A percentile compares a stretch with the other conserved stretches of the same genome.
Evolutionary conservation across 2,329 filamentous ascomycete genomes (phyloP).

Genomic region (Fusarium sororula): DNA sequence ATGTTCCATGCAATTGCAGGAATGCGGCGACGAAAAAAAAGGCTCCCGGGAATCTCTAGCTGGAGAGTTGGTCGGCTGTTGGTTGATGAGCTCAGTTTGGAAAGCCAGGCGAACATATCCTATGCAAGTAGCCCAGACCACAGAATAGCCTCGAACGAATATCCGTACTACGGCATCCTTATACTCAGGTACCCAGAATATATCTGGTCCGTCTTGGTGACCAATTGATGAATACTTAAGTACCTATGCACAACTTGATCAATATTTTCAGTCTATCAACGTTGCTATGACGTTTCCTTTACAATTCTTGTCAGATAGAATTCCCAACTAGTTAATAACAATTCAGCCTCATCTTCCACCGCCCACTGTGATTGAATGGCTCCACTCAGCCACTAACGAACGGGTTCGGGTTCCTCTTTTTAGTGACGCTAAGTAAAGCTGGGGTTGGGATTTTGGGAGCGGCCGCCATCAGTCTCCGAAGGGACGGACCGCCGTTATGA

Average conservation of each 20-base stretch:
- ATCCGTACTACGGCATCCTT: constrained; percentile 14
- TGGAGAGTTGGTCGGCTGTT: constrained; percentile 1
- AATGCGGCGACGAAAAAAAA: constrained; percentile 10
- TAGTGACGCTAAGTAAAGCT: constrained; percentile 11
- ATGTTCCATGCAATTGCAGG: neutral
- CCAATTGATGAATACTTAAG: neutral
- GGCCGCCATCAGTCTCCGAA: constrained; percentile 7
- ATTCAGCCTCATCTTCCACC: neutral
- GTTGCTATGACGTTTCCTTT: neutral
- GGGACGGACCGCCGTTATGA: constrained; percentile 22
- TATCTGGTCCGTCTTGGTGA: neutral
- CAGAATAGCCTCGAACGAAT: constrained; percentile 27
- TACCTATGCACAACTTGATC: neutral
- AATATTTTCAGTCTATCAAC: neutral
- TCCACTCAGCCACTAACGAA: neutral
- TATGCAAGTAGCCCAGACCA: constrained; percentile 25
- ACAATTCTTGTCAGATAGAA: neutral
- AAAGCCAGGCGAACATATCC: constrained; percentile 7
- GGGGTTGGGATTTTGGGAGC: neutral
- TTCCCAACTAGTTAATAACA: neutral
- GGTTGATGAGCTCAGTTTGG: constrained; percentile 1
- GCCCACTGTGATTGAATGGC: constrained; percentile 2
- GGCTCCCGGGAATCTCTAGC: neutral
- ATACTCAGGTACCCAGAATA: neutral
- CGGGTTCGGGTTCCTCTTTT: constrained; percentile 17